Evolutionary conservation across 495 filamentous ascomycete species (phyloP), one percentile per base, ranked within the genome.

Genomic region (Lindgomyces ingoldianus): DNA sequence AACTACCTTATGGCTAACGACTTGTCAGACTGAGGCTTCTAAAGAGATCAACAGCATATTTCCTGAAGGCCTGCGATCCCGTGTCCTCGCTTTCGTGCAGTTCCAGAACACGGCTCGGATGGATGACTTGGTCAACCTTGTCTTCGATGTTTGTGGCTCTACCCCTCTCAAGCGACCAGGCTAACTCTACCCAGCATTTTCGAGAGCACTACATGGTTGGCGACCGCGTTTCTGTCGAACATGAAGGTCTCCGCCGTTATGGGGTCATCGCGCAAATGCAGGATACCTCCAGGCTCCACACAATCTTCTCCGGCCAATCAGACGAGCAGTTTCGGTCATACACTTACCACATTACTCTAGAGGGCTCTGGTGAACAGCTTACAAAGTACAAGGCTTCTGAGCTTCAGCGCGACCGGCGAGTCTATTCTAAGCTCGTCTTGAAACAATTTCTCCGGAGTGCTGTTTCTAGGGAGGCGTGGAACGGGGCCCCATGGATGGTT

Each of bases 401-500:
- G 33, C 57, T 98, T 66, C 86, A 83, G 44, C 89, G 94, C 18
- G 94, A 98, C 68, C 87, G 91, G 25, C 96, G 93, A 70, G 85
- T 91, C 4, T 99, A 98, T 75, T 96, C 93, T 41, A 99, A 99
- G 77, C 87, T 93, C 47, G 91, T 96, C 74, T 79, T 99, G 53
- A 87, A 93, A 27, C 89, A 91, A 1, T 98, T 97, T 64, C 91
- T 99, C 60, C 96, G 96, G 71, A 93, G 96, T 76, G 94, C 91
- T 6, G 88, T 96, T 14, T 91, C 87, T 12, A 81, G 93, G 60
- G 95, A 98, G 69, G 83, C 92, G 0, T 98, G 93, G 93, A 90
- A 84, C 45, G 93, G 93, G 3, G 94, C 94, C 0, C 95, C 95
- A 10, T 99, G 94, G 94, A 74, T 96, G 36, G 93, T 98, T 21